These are phyloP conservation scores for Cynara cardunculus DNA, from an alignment of 129 eudicot species.

Conservation along the genomic window DNA sequence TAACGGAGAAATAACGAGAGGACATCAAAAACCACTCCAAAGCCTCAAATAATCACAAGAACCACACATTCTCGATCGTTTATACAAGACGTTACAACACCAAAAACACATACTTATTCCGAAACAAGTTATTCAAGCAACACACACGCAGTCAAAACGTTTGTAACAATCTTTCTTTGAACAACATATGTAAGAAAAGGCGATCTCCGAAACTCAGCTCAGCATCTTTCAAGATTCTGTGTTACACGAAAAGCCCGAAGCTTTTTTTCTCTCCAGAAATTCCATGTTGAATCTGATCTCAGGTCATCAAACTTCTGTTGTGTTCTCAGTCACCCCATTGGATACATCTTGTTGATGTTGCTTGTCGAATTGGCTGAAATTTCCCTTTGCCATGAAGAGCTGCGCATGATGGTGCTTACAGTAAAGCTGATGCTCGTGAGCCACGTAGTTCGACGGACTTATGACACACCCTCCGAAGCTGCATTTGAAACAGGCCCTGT, in stretches of 20 bases:
- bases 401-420: constrained; percentile 70
- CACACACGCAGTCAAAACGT: constrained; percentile 20
- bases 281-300: constrained; percentile 2
- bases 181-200: constrained; percentile 23
- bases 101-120: constrained; percentile 18
- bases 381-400: constrained; percentile 63
- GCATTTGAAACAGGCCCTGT: constrained; percentile 60
- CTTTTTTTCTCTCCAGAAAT: background rate
- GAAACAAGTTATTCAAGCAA: constrained; percentile 27
- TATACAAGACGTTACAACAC: constrained; percentile 22
- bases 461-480: constrained; percentile 66
- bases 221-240: background rate
- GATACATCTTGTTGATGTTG: constrained; percentile 24
- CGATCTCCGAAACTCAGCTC: constrained; percentile 7
- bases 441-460: constrained; percentile 64
- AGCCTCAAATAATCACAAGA: constrained; percentile 34
- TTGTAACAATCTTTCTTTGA: constrained; percentile 18
- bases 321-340: constrained; percentile 52
- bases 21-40: constrained; percentile 16
- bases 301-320: constrained; percentile 23
- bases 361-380: constrained; percentile 54
- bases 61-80: constrained; percentile 32
- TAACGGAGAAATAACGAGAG: background rate
- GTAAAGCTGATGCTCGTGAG: constrained; percentile 64
- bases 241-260: background rate